Percentiles rank a stretch among this genome's conserved stretches.
Conservation (phyloP, 2,329 filamentous ascomycete species). For the Aspergillus novofumigatus region DNA sequence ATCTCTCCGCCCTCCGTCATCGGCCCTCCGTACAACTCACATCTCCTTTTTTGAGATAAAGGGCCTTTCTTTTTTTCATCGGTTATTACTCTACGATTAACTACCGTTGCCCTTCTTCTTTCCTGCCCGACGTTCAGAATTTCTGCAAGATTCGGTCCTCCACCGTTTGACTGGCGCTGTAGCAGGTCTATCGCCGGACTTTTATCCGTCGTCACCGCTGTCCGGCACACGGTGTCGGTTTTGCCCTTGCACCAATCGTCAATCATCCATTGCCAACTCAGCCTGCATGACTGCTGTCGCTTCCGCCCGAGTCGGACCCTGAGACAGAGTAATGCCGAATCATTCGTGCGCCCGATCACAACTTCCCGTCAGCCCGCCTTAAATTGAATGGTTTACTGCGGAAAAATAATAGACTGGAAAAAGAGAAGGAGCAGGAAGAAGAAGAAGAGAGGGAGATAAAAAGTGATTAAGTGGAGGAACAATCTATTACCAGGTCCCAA, state of each 20-base stretch:
- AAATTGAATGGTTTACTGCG: conserved; percentile 10
- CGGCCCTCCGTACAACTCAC: not conserved
- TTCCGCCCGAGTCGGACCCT: conserved; percentile 11
- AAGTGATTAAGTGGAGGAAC: not conserved
- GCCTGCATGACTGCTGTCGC: conserved; percentile 15
- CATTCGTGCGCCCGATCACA: conserved; percentile 22
- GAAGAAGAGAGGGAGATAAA: not conserved
- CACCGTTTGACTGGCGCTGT: conserved; percentile 26
- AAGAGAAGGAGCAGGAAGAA: conserved; percentile 3
- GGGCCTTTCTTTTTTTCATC: not conserved
- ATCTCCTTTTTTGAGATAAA: not conserved
- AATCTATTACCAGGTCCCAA: not conserved
- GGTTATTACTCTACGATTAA: not conserved
- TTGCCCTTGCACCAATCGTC: not conserved
- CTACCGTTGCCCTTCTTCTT: not conserved
- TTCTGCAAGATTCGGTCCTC: conserved; percentile 10
- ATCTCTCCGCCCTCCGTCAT: conserved; percentile 6
- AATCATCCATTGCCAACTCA: conserved; percentile 7
- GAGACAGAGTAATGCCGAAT: conserved; percentile 30
- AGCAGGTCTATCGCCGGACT: conserved; percentile 27
- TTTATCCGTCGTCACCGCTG: conserved; percentile 17
- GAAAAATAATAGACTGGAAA: conserved; percentile 2
- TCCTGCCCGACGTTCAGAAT: not conserved
- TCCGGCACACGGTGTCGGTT: conserved; percentile 23
- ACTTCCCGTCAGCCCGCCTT: conserved; percentile 22